These are phyloP conservation scores for Stachybotrys chartarum DNA, from an alignment of 2,329 filamentous ascomycete genomes.

Conservation along the genomic window DNA sequence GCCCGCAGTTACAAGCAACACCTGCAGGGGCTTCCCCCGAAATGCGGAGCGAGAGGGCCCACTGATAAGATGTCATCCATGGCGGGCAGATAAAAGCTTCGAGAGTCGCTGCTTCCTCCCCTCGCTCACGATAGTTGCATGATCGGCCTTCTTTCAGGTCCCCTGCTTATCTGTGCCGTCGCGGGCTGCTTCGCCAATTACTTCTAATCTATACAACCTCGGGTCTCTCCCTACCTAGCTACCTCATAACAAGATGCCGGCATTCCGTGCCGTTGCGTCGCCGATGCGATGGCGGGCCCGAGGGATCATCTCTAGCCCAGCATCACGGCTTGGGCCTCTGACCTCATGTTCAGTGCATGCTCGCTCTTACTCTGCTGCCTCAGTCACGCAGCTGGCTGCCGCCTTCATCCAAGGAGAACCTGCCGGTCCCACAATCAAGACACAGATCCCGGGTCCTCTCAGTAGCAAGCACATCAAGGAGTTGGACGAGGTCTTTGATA, in stretches of 20 bases:
- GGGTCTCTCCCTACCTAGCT: background rate
- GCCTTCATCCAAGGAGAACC: constrained; percentile 43
- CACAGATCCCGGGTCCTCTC: constrained; percentile 68
- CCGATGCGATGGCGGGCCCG: background rate
- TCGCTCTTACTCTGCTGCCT: constrained; percentile 15
- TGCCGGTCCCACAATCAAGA: constrained; percentile 44
- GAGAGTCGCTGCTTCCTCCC: background rate
- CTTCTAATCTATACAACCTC: background rate
- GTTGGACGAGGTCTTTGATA: constrained; percentile 76
- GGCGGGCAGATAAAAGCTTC: background rate
- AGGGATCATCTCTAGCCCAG: background rate
- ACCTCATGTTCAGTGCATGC: constrained; percentile 4
- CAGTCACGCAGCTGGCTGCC: constrained; percentile 22
- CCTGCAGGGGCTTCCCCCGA: background rate
- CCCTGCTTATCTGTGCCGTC: too few relatives aligned
- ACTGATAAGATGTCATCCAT: background rate
- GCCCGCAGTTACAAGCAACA: background rate
- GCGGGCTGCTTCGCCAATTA: too few relatives aligned
- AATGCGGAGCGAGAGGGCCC: background rate
- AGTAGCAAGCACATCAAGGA: constrained; percentile 62
- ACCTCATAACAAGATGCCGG: background rate
- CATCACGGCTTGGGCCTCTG: background rate
- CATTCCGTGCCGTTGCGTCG: background rate
- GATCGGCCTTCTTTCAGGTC: too few relatives aligned
- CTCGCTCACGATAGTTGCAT: background rate